A percentile compares a stretch with the other conserved stretches of the same genome.
These are phyloP conservation scores for Termitomyces sp. DNA, from an alignment of 768 basidiomycete genomes.

Conservation along the genomic window DNA sequence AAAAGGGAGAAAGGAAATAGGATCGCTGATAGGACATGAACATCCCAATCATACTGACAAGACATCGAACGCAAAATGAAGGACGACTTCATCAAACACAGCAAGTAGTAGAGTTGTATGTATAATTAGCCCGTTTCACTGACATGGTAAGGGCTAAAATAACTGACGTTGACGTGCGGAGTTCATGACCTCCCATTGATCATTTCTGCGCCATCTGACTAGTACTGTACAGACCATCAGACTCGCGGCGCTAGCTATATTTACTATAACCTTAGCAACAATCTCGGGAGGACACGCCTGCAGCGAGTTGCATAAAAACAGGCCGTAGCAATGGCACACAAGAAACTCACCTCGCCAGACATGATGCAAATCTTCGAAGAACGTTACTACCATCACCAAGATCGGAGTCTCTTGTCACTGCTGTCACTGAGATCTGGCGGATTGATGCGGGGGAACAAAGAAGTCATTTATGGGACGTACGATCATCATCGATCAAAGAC, in stretches of 20 bases:
- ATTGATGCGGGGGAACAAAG: background rate
- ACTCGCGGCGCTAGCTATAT: background rate
- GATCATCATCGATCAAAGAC: background rate
- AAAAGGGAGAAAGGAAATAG: too few relatives aligned
- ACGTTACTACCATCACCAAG: too few relatives aligned
- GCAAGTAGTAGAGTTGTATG: background rate
- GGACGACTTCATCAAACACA: background rate
- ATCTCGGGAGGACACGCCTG: background rate
- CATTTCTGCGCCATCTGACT: background rate
- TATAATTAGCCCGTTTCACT: background rate
- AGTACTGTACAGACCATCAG: background rate
- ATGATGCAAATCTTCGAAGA: background rate
- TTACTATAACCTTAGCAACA: background rate
- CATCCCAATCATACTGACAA: background rate
- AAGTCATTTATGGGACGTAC: background rate
- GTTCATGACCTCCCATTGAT: background rate
- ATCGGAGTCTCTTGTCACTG: background rate
- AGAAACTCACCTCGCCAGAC: background rate
- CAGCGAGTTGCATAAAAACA: too few relatives aligned
- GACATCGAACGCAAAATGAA: background rate
- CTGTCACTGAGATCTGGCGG: background rate
- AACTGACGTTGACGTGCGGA: background rate
- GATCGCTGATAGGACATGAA: background rate
- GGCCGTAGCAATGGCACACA: background rate
- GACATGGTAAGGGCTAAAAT: background rate